phyloP scores from a whole-genome alignment of 2,329 filamentous ascomycete species.

The Sphaerostilbella broomeana region DNA sequence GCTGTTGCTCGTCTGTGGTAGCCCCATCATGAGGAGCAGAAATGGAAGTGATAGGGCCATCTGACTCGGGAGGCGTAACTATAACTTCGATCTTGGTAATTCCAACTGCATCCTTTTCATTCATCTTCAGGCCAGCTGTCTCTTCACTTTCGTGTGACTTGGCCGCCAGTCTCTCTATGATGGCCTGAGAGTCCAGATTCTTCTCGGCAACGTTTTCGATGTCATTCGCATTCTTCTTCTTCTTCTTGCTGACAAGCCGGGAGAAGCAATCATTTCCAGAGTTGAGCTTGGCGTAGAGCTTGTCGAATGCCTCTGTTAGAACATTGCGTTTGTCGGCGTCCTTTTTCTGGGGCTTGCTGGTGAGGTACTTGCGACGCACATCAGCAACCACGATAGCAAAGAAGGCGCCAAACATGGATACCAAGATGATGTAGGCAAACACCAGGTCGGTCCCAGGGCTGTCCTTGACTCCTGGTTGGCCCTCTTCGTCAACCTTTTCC shows the following conservation, averaged over 20 bases:
- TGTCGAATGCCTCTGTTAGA: not conserved
- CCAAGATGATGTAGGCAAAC: not conserved
- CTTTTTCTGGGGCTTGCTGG: not conserved
- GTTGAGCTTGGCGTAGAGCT: not conserved
- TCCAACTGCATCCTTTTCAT: no score
- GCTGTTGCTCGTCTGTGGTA: no score
- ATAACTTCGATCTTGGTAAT: no score
- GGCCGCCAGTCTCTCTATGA: slow-evolving; percentile 1
- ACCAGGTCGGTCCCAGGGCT: not conserved
- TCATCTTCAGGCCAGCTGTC: not conserved
- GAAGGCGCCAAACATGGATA: slow-evolving; percentile 1
- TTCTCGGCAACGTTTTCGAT: not conserved
- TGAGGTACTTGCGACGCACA: not conserved
- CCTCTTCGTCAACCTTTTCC: not conserved
- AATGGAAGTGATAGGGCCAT: no score
- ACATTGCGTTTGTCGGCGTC: not conserved
- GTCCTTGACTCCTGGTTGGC: no score
- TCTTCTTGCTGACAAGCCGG: not conserved
- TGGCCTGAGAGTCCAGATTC: not conserved
- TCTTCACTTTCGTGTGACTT: not conserved
- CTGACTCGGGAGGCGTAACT: no score
- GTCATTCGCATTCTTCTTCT: not conserved
- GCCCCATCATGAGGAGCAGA: no score
- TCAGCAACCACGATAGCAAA: not conserved
- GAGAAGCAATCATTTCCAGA: not conserved